These are phyloP conservation scores for Colletotrichum tropicale DNA, from an alignment of 2,329 filamentous ascomycete species.

Conservation along the genomic window DNA sequence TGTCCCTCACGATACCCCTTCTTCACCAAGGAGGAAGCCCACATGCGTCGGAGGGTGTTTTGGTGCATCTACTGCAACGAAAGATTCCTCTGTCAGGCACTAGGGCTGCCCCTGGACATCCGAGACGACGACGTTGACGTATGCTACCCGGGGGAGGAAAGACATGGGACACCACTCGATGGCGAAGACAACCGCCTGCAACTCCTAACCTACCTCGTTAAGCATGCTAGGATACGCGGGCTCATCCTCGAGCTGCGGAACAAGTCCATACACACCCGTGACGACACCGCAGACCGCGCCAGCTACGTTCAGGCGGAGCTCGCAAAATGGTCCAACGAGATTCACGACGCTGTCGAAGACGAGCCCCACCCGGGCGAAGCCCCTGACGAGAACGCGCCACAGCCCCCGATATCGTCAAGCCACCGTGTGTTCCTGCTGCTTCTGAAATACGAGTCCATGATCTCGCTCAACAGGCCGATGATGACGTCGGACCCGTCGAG, in stretches of 20 bases:
- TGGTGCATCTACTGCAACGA: constrained; percentile 63
- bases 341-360: constrained; percentile 51
- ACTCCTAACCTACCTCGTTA: constrained; percentile 44
- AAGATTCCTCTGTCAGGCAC: constrained; percentile 58
- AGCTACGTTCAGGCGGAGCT: constrained; percentile 52
- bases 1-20: constrained; percentile 58
- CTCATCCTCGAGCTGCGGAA: constrained; percentile 57
- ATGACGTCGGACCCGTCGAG: constrained; percentile 48
- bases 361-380: constrained; percentile 25
- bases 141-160: constrained; percentile 55
- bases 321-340: constrained; percentile 57
- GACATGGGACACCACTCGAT: constrained; percentile 34
- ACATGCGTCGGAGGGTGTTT: constrained; percentile 56
- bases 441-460: constrained; percentile 53
- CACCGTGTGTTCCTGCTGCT: constrained; percentile 48
- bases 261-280: constrained; percentile 51
- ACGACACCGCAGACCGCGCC: constrained; percentile 44
- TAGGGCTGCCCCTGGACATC: constrained; percentile 59
- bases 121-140: constrained; percentile 64
- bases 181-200: constrained; percentile 32
- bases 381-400: constrained; percentile 21
- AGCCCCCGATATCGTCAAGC: constrained; percentile 15
- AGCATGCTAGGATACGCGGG: constrained; percentile 53
- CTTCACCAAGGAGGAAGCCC: constrained; percentile 49
- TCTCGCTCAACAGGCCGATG: constrained; percentile 55